A percentile compares a stretch with the other conserved stretches of the same genome.
These are phyloP conservation scores for Diaporthe vexans DNA, from an alignment of 2,329 filamentous ascomycete species.

Conservation along the genomic window DNA sequence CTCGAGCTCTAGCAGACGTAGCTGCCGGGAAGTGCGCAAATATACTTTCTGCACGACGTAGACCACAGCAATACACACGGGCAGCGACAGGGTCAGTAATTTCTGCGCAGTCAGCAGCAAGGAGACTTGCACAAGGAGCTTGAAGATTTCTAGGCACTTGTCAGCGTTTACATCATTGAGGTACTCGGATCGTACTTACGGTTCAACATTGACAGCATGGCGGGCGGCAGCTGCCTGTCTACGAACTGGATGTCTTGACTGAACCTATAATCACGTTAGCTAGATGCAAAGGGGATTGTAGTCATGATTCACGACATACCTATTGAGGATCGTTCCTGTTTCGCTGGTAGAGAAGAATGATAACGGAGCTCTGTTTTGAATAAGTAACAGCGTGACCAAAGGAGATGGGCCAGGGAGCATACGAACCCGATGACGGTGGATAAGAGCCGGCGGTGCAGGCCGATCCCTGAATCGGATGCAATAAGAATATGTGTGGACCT, in stretches of 20 bases:
- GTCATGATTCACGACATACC: background rate
- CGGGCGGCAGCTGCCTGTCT: background rate
- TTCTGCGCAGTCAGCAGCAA: background rate
- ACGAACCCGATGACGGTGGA: background rate
- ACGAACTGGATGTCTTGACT: background rate
- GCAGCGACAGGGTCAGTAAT: background rate
- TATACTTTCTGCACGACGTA: background rate
- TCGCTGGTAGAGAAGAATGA: background rate
- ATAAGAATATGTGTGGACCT: slow-evolving; percentile 1
- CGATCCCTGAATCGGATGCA: background rate
- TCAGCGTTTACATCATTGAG: background rate
- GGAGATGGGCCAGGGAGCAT: background rate
- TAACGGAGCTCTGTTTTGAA: background rate
- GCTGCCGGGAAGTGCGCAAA: background rate
- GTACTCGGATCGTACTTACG: background rate
- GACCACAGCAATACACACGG: background rate
- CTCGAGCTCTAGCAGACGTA: background rate
- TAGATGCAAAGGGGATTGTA: background rate
- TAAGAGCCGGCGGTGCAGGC: background rate
- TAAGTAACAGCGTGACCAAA: background rate
- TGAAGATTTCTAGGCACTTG: background rate
- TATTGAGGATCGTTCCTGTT: background rate
- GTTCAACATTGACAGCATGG: background rate
- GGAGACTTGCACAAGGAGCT: background rate
- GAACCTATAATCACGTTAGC: background rate